Evolutionary conservation across 257 asterid genomes (phyloP).

Genomic region (Ophiorrhiza pumila): DNA sequence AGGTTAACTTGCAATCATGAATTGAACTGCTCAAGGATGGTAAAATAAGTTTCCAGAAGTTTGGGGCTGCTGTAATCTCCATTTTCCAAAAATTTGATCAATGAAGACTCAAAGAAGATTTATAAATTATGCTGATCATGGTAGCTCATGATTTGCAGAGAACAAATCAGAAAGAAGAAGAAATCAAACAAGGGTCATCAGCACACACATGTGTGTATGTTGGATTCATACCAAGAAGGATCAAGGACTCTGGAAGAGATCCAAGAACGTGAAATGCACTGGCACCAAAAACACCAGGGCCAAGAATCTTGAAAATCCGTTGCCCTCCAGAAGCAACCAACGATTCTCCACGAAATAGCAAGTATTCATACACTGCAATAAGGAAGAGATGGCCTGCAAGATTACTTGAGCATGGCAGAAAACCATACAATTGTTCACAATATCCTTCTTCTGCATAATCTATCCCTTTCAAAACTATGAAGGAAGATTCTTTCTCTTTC

Average conservation of each 20-base stretch:
- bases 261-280: slow-evolving; percentile 55
- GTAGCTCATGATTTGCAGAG: no score
- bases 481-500: neutral
- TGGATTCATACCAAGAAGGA: slow-evolving; percentile 46
- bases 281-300: slow-evolving; percentile 59
- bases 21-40: no score
- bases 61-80: no score
- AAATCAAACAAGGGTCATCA: neutral
- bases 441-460: slow-evolving; percentile 19
- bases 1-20: no score
- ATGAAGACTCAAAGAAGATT: neutral
- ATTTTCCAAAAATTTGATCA: neutral
- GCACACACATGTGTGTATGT: neutral
- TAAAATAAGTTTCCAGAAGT: no score
- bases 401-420: slow-evolving; percentile 43
- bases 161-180: neutral
- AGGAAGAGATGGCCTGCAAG: slow-evolving; percentile 41
- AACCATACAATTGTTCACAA: slow-evolving; percentile 49
- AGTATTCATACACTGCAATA: slow-evolving; percentile 40
- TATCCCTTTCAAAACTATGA: slow-evolving; percentile 17
- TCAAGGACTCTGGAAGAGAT: slow-evolving; percentile 43
- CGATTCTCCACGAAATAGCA: slow-evolving; percentile 44
- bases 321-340: slow-evolving; percentile 43
- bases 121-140: no score
- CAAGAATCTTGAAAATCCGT: slow-evolving; percentile 47